Evolutionary conservation across 2,329 filamentous ascomycete species (phyloP).

Genomic region (Sclerotinia subarctica): DNA sequence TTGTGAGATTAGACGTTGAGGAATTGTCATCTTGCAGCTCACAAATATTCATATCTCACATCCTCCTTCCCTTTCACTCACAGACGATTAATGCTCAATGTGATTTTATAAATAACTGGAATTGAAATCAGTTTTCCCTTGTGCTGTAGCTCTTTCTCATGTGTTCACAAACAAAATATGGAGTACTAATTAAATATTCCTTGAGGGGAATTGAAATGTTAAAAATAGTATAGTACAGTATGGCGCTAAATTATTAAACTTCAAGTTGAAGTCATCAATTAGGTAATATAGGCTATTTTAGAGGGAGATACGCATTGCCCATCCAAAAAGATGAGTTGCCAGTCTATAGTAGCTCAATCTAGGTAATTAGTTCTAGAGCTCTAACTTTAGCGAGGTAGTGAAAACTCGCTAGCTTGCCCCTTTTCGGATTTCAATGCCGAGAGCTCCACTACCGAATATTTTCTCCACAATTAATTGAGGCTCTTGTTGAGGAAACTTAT

Average conservation of each 20-base stretch:
- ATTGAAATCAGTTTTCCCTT: not conserved
- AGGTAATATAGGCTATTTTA: not conserved
- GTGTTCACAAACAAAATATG: too few species aligned
- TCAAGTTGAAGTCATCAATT: rapidly evolving
- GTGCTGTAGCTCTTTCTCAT: not conserved
- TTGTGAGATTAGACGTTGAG: not conserved
- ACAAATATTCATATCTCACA: not conserved
- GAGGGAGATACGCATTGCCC: not conserved
- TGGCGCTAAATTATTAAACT: not conserved
- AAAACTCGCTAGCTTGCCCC: constrained; percentile 3
- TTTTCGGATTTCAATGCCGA: not conserved
- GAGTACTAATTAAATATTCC: not conserved
- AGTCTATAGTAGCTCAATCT: too few species aligned
- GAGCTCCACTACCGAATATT: not conserved
- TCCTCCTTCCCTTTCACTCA: rapidly evolving
- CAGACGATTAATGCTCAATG: not conserved
- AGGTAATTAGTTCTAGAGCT: not conserved
- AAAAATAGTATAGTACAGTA: not conserved
- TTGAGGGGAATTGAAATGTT: not conserved
- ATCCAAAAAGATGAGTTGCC: too few species aligned
- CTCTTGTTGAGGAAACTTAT: not conserved
- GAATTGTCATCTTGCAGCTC: not conserved
- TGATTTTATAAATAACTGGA: not conserved
- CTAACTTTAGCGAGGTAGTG: not conserved
- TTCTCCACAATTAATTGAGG: not conserved